phyloP scores from a whole-genome alignment of 2,329 filamentous ascomycete genomes.

The Aspergillus pseudonomiae region DNA sequence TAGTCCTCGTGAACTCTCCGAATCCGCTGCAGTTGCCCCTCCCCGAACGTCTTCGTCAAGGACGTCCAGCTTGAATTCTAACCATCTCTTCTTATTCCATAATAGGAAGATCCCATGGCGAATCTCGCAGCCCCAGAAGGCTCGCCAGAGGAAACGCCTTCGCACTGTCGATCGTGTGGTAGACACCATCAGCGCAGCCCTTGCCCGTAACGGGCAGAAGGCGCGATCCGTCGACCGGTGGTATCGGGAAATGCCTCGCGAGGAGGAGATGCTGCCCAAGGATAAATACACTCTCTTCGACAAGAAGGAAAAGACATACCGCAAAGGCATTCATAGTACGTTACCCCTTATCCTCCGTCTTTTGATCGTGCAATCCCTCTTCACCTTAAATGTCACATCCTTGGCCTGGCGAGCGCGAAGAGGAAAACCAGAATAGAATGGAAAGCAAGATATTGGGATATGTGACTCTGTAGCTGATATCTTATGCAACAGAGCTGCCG shows the following conservation, averaged over 20 bases:
- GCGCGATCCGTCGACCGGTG: conserved; percentile 81
- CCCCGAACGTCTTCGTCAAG: conserved; percentile 12
- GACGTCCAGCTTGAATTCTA: conserved; percentile 10
- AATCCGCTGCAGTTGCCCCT: neutral
- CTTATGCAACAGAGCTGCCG: conserved; percentile 64
- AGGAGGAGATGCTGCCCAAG: conserved; percentile 90
- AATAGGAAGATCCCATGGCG: conserved; percentile 95
- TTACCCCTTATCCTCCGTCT: neutral
- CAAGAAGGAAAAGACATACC: conserved; percentile 90
- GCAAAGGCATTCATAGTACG: conserved; percentile 95
- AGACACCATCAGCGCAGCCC: conserved; percentile 75
- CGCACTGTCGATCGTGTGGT: conserved; percentile 87
- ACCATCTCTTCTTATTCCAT: conserved; percentile 16
- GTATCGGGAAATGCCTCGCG: conserved; percentile 94
- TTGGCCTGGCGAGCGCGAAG: neutral
- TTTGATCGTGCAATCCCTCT: neutral
- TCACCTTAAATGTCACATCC: neutral
- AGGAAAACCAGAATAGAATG: neutral
- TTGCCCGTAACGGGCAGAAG: conserved; percentile 70
- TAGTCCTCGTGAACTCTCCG: neutral
- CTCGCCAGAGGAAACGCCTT: conserved; percentile 79
- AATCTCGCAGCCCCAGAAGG: conserved; percentile 87
- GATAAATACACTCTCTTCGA: conserved; percentile 99
- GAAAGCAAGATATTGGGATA: neutral
- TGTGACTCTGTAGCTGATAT: neutral